phyloP scores from a whole-genome alignment of 208 protist genomes.

The Entamoeba invadens region DNA sequence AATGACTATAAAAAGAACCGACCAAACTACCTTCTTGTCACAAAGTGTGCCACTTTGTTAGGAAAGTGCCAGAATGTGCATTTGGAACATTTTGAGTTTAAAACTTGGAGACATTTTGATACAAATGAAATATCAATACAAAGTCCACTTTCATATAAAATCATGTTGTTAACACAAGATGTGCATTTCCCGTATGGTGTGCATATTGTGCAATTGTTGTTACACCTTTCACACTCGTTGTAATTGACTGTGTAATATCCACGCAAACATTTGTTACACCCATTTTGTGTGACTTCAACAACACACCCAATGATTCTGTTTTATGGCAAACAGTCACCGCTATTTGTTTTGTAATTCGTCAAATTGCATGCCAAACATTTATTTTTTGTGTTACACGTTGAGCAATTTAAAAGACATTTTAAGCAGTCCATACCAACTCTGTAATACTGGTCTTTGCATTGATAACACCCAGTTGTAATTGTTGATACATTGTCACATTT shows the following conservation, averaged over 20 bases:
- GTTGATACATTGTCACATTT: no score
- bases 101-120: neutral
- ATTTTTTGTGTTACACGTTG: no score
- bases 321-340: neutral
- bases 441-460: no score
- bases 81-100: neutral
- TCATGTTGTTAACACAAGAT: no score
- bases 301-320: neutral
- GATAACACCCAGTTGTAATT: no score
- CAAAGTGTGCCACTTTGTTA: neutral
- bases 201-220: neutral
- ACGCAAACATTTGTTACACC: neutral
- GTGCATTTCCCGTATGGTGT: neutral
- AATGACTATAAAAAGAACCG: neutral
- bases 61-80: neutral
- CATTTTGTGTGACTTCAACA: neutral
- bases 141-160: neutral
- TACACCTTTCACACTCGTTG: neutral
- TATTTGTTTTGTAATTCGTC: no score
- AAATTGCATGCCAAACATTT: no score
- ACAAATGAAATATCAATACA: neutral
- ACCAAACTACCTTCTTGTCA: neutral
- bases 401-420: no score
- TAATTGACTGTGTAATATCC: neutral
- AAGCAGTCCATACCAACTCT: no score